A percentile compares a stretch with the other conserved stretches of the same genome.
These are phyloP conservation scores for Agapanthus africanus DNA, from an alignment of 106 monocot genomes.

Conservation along the genomic window DNA sequence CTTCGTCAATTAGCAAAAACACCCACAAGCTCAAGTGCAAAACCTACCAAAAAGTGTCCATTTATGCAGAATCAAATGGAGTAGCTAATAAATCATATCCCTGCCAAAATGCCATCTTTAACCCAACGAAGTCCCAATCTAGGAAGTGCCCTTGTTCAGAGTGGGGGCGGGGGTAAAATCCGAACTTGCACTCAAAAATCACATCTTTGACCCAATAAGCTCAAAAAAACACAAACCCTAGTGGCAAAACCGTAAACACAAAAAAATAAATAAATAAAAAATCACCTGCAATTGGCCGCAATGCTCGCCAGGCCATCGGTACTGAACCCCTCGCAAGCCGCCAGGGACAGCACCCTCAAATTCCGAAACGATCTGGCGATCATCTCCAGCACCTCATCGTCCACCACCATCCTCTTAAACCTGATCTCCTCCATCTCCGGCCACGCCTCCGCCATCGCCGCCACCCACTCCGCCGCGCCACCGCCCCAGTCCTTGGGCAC, in stretches of 20 bases:
- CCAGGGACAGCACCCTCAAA: slow-evolving; percentile 41
- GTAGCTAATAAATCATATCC: background rate
- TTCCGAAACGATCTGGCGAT: slow-evolving; percentile 48
- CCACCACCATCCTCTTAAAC: slow-evolving; percentile 85
- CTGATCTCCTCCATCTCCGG: slow-evolving; percentile 69
- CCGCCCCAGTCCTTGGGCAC: slow-evolving; percentile 77
- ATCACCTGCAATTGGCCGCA: slow-evolving; percentile 66
- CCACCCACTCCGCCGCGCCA: slow-evolving; percentile 60
- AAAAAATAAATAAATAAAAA: background rate
- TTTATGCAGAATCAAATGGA: background rate
- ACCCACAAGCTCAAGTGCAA: no score
- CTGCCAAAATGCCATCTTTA: background rate
- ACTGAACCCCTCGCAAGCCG: slow-evolving; percentile 74
- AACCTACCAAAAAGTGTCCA: no score
- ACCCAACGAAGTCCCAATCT: background rate
- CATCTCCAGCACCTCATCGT: slow-evolving; percentile 70
- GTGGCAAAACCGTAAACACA: background rate
- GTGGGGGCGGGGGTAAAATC: no score
- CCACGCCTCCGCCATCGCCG: slow-evolving; percentile 56
- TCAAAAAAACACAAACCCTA: background rate
- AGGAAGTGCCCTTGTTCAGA: background rate
- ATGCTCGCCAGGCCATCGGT: slow-evolving; percentile 65
- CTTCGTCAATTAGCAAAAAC: no score
- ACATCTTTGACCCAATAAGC: background rate
- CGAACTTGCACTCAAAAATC: background rate